A percentile compares a stretch with the other conserved stretches of the same genome.
Conservation (phyloP, 176 grass and related monocot genomes). For the Oropetium thomaeum region DNA sequence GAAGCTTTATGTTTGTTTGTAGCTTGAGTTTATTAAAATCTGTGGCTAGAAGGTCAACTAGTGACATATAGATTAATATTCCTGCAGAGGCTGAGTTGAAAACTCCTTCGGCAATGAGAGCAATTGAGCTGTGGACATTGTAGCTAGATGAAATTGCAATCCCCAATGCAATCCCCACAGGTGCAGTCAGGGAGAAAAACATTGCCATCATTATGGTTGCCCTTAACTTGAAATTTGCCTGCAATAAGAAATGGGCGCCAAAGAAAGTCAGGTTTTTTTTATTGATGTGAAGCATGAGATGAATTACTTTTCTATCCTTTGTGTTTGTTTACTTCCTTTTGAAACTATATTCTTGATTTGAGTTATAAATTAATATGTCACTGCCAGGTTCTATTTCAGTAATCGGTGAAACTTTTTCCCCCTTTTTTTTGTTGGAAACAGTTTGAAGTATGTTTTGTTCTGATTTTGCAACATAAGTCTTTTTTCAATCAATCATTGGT, state of each 20-base stretch:
- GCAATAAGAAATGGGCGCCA: conserved; percentile 20
- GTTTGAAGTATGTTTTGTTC: neutral
- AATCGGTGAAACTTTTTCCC: neutral
- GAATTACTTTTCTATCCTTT: conserved; percentile 26
- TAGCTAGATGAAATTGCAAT: conserved; percentile 79
- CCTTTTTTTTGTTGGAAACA: neutral
- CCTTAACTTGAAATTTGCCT: conserved; percentile 87
- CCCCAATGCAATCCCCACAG: conserved; percentile 74
- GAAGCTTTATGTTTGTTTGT: conserved; percentile 81
- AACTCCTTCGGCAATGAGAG: conserved; percentile 68
- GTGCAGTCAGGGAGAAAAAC: conserved; percentile 94
- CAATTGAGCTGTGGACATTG: conserved; percentile 58
- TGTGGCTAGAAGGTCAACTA: conserved; percentile 89
- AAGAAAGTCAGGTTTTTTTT: conserved; percentile 26
- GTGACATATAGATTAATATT: conserved; percentile 96
- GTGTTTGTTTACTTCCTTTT: neutral
- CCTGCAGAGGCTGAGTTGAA: conserved; percentile 83
- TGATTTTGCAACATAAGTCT: neutral
- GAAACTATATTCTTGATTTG: neutral
- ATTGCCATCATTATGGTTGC: conserved; percentile 75
- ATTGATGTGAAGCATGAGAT: conserved; percentile 7
- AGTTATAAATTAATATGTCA: neutral
- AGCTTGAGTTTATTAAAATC: conserved; percentile 86
- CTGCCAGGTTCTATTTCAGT: neutral
- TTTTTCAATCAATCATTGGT: neutral